Conservation (phyloP, 116 monocot genomes). For the Trichopus zeylanicus region DNA sequence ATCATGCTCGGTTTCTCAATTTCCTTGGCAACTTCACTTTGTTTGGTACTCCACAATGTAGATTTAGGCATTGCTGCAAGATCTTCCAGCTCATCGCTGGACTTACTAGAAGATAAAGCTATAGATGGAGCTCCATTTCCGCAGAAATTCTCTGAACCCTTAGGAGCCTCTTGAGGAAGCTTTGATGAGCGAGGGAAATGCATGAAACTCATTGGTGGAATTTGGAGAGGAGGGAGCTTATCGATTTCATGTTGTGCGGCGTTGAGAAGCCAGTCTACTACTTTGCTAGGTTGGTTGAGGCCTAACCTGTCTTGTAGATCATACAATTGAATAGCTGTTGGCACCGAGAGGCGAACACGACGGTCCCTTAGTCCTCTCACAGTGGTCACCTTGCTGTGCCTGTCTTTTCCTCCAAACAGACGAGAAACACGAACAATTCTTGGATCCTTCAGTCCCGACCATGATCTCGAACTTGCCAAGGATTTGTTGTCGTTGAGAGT, state of each 20-base stretch:
- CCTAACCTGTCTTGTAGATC: slow-evolving; percentile 59
- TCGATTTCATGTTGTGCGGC: slow-evolving; percentile 20
- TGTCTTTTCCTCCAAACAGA: slow-evolving; percentile 43
- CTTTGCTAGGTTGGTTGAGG: slow-evolving; percentile 56
- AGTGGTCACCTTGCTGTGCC: slow-evolving; percentile 63
- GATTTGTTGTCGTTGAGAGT: not conserved
- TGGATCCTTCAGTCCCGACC: slow-evolving; percentile 5
- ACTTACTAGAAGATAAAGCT: not conserved
- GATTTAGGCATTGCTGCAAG: not conserved
- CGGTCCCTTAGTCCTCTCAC: slow-evolving; percentile 53
- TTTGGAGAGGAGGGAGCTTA: slow-evolving; percentile 12
- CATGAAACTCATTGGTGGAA: slow-evolving; percentile 3
- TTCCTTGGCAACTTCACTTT: not conserved
- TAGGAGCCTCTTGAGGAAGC: not conserved
- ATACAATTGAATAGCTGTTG: slow-evolving; percentile 54
- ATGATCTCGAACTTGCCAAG: not conserved
- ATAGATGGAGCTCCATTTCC: not conserved
- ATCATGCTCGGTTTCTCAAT: not conserved
- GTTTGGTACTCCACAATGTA: not conserved
- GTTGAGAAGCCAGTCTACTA: slow-evolving; percentile 52
- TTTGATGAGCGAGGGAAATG: not conserved
- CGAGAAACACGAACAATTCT: slow-evolving; percentile 49
- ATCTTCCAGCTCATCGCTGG: slow-evolving; percentile 1
- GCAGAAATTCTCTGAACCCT: not conserved
- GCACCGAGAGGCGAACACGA: slow-evolving; percentile 50